Conservation (phyloP, 192 early-diverging fungal species). For the Coemansia sp. region DNA sequence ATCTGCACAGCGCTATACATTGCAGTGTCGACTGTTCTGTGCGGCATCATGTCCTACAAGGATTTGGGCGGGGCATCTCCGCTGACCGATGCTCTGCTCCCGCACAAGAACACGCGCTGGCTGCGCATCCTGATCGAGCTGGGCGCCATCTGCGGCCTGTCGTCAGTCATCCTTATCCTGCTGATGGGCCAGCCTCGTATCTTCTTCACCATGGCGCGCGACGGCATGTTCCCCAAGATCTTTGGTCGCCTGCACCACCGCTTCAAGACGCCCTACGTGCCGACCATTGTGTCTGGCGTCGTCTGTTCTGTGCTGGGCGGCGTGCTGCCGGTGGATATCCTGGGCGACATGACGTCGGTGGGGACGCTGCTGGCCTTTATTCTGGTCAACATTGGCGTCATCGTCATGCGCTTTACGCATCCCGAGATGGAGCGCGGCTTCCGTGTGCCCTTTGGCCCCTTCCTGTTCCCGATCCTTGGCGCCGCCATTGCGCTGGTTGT, state of each 20-base stretch:
- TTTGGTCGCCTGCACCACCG: constrained; percentile 71
- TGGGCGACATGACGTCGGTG: constrained; percentile 83
- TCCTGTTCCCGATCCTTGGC: constrained; percentile 65
- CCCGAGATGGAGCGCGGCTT: constrained; percentile 71
- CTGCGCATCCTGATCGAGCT: constrained; percentile 75
- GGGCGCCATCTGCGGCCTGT: constrained; percentile 76
- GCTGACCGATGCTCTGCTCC: constrained; percentile 48
- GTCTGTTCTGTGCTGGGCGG: constrained; percentile 69
- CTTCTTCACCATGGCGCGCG: constrained; percentile 82
- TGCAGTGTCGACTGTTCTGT: constrained; percentile 65
- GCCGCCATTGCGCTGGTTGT: constrained; percentile 62
- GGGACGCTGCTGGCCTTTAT: constrained; percentile 86
- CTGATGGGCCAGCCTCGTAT: constrained; percentile 87
- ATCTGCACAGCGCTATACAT: constrained; percentile 84
- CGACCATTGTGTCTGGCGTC: constrained; percentile 66
- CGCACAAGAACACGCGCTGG: constrained; percentile 58
- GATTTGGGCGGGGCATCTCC: constrained; percentile 59
- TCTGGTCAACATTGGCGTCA: constrained; percentile 74
- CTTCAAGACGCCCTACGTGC: constrained; percentile 74
- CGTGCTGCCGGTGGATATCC: constrained; percentile 76
- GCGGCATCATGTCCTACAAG: constrained; percentile 68
- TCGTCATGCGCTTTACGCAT: constrained; percentile 73
- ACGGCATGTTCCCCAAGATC: constrained; percentile 76
- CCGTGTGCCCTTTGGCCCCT: constrained; percentile 65
- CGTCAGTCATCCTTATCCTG: constrained; percentile 73